A percentile compares a stretch with the other conserved stretches of the same genome.
Evolutionary conservation across 78 protist species (phyloP).

Genomic region (Tieghemostelium lacteum): DNA sequence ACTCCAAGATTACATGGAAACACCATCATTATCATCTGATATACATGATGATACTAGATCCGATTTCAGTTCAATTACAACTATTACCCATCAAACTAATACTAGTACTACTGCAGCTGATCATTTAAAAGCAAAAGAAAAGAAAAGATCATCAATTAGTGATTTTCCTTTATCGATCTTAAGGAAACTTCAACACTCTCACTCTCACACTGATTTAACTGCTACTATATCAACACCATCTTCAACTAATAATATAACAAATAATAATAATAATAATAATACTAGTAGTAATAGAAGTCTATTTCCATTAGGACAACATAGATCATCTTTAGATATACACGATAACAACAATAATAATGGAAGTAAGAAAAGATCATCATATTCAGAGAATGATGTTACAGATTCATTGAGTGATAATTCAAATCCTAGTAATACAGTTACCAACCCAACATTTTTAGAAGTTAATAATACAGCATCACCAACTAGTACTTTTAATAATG

Average conservation of each 20-base stretch:
- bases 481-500: neutral
- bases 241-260: too few species aligned
- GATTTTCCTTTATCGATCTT: neutral
- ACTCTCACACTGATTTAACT: neutral
- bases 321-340: conserved; percentile 21
- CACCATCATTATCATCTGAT: neutral
- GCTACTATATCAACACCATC: neutral
- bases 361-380: neutral
- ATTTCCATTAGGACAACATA: conserved; percentile 52
- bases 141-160: neutral
- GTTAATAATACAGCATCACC: neutral
- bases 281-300: too few species aligned
- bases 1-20: neutral
- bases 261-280: too few species aligned
- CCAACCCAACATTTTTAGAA: neutral
- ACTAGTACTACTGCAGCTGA: neutral
- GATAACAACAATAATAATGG: neutral
- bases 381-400: neutral
- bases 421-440: neutral
- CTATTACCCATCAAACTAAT: neutral
- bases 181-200: neutral
- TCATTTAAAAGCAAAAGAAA: neutral
- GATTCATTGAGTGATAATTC: neutral
- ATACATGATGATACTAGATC: conserved; percentile 5
- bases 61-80: neutral